Evolutionary conservation across 2,329 filamentous ascomycete species (phyloP).

Genomic region (Monosporascus sp.): DNA sequence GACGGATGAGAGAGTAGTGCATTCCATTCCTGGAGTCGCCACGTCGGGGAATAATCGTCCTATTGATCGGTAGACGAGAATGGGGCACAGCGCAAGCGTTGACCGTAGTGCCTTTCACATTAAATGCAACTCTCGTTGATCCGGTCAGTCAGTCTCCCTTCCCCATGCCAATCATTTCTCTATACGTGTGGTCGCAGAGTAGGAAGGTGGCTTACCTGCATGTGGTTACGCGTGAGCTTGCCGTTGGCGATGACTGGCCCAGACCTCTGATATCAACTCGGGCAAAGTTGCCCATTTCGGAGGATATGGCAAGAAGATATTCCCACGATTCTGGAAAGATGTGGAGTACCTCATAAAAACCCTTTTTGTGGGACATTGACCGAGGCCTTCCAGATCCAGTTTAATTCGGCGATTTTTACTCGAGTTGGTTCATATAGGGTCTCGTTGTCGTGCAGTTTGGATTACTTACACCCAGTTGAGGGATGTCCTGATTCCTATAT

Average conservation of each 20-base stretch:
- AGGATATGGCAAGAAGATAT: neutral
- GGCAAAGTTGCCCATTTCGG: neutral
- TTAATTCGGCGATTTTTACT: conserved; percentile 3
- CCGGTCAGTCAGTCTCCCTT: too few relatives aligned
- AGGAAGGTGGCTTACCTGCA: too few relatives aligned
- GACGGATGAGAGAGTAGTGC: neutral
- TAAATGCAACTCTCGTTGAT: too few relatives aligned
- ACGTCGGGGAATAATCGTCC: too few relatives aligned
- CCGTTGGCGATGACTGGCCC: too few relatives aligned
- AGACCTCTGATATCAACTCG: neutral
- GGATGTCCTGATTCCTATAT: neutral
- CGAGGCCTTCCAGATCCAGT: neutral
- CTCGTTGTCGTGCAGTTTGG: neutral
- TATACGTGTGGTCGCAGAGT: too few relatives aligned
- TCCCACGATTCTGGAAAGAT: neutral
- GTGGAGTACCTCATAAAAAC: neutral
- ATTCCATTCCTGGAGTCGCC: neutral
- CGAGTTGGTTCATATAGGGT: neutral
- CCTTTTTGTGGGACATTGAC: neutral
- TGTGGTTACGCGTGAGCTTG: too few relatives aligned
- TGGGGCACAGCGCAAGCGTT: too few relatives aligned
- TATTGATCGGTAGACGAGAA: too few relatives aligned
- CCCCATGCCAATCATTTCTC: too few relatives aligned
- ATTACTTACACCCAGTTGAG: neutral
- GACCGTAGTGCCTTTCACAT: too few relatives aligned